Percentiles rank a stretch among this genome's conserved stretches.
Evolutionary conservation across 2,329 filamentous ascomycete species (phyloP).

Genomic region (Spiromastix sp.): DNA sequence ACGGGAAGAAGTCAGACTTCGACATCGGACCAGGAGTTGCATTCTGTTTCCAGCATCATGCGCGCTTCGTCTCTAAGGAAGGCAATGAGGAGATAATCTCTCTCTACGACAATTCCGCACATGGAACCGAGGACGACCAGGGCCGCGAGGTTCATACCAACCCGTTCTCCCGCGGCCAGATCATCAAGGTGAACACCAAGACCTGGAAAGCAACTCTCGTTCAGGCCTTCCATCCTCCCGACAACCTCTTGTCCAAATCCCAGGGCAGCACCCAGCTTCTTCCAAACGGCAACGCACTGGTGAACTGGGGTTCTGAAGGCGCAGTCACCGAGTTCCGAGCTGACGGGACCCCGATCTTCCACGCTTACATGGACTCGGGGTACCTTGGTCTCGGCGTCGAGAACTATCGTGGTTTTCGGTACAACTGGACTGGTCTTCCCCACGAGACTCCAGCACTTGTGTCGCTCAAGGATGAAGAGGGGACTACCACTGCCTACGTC

Average conservation of each 20-base stretch:
- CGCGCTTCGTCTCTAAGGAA: constrained; percentile 35
- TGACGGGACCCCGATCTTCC: constrained; percentile 27
- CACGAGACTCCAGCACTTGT: constrained; percentile 27
- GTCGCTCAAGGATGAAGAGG: constrained; percentile 22
- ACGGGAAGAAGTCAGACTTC: constrained; percentile 37
- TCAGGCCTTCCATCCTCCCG: constrained; percentile 40
- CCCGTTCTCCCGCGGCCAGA: constrained; percentile 35
- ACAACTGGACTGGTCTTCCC: constrained; percentile 30
- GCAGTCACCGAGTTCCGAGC: constrained; percentile 34
- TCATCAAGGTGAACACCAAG: constrained; percentile 36
- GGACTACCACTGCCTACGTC: constrained; percentile 37
- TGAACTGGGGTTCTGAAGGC: constrained; percentile 47
- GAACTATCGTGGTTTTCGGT: constrained; percentile 31
- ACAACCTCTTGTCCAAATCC: constrained; percentile 40
- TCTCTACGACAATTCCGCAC: constrained; percentile 45
- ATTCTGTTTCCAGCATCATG: constrained; percentile 35
- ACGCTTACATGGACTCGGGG: constrained; percentile 29
- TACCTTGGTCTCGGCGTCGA: constrained; percentile 18
- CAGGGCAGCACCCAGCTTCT: constrained; percentile 46
- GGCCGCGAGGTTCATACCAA: constrained; percentile 26
- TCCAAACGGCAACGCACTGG: constrained; percentile 42
- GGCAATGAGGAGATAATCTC: constrained; percentile 40
- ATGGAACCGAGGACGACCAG: constrained; percentile 34
- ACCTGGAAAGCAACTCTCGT: constrained; percentile 35
- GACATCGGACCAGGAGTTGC: constrained; percentile 31